Base-by-base conservation (phyloP, 1,284 basidiomycete species). In the Marasmius sp. region DNA sequence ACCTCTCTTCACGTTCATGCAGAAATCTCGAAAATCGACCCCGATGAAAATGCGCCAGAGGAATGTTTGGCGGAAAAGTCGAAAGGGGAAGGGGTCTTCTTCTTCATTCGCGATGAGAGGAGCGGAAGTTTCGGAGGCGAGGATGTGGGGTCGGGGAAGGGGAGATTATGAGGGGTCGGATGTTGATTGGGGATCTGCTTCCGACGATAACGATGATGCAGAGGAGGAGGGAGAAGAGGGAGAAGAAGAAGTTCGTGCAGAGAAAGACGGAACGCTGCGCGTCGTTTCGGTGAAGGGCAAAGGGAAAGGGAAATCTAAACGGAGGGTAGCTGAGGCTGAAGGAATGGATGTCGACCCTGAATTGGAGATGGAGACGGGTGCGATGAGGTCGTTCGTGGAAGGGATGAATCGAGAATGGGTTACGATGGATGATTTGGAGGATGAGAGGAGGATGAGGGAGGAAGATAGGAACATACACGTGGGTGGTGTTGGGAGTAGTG, bases 361-460 rank as follows among this genome's bases (percentile, higher is more conserved):
- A 12, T 60, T 81, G 48, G 79, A 81, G 5, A 57, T 84, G 16
- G 78, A 82, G 63, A 37, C 79, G 27, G 69, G 70, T 6, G 83
- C 82, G 12, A 85, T 91, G 85, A 70, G 73, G 65, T 71, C 74
- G 8, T 91, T 91, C 64, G 78, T 83, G 58, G 68, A 77, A 52
- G 80, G 87, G 8, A 82, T 89, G 27, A 85, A 82, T 6, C 80
- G 81, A 14, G 69, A 67, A 49, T 82, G 82, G 65, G 72, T 82
- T 48, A 88, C 85, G n/a, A 85, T 87, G 74, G 88, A 86, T 67
- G 90, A 92, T 74, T 68, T 92, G 27, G 81, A 75, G 52, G 87
- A 88, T 69, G 78, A 73, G 59, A 78, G 79, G 61, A 73, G 70
- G 65, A 83, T 91, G 71, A 72, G 67, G 60, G 64, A 90, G 64